Conservation (phyloP, 371 early-diverging fungal genomes). For the Actinomucor elegans region DNA sequence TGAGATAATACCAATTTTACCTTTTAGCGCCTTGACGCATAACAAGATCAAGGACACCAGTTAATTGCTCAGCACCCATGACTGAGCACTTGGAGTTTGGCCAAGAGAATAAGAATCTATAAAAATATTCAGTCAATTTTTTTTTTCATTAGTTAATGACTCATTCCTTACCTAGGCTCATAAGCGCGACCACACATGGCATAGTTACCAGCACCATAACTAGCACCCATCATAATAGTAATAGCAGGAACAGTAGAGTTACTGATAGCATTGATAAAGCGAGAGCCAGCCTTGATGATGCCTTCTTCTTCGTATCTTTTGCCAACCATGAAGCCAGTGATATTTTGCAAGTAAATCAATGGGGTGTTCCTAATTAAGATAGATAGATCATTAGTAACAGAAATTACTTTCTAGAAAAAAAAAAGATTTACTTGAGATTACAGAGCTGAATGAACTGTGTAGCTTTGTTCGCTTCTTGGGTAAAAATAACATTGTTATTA, state of each 20-base stretch:
- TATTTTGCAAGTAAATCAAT: constrained; percentile 71
- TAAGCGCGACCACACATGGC: constrained; percentile 80
- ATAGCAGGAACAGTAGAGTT: constrained; percentile 75
- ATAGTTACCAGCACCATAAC: constrained; percentile 83
- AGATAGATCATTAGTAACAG: not conserved
- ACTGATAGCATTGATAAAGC: constrained; percentile 77
- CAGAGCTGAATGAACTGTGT: constrained; percentile 79
- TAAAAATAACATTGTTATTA: constrained; percentile 74
- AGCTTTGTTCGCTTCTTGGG: constrained; percentile 75
- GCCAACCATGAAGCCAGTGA: constrained; percentile 85
- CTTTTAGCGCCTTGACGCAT: constrained; percentile 68
- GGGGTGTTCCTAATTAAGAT: constrained; percentile 55
- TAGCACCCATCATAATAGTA: constrained; percentile 75
- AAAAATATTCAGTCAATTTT: not conserved
- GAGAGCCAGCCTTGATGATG: constrained; percentile 76
- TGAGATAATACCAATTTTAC: constrained; percentile 31
- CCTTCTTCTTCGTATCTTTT: constrained; percentile 75
- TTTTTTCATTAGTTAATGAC: not conserved
- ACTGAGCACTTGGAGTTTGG: constrained; percentile 78
- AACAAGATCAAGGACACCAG: constrained; percentile 72
- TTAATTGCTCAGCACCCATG: constrained; percentile 77
- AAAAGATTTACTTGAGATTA: constrained; percentile 57
- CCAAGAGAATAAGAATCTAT: constrained; percentile 73
- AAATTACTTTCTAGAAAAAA: not conserved
- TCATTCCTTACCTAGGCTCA: constrained; percentile 54